phyloP scores from a whole-genome alignment of 768 basidiomycete genomes.

The Tricholoma saponaceum region DNA sequence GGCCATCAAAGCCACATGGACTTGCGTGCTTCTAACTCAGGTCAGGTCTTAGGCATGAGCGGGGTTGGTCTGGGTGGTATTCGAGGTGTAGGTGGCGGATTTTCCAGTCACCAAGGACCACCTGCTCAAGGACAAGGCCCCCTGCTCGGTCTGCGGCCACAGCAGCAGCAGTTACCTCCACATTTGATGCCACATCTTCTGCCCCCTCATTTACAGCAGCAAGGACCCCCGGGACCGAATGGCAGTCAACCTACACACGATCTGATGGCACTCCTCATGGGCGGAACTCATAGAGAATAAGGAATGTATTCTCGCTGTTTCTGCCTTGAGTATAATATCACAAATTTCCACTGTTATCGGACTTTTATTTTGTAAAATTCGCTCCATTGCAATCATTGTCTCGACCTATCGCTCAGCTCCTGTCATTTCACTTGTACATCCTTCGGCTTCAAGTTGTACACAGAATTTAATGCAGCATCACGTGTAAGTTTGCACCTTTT shows the following conservation, averaged over 20 bases:
- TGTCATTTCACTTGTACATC: neutral
- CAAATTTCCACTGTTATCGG: neutral
- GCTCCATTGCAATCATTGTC: neutral
- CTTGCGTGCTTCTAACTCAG: conserved; percentile 46
- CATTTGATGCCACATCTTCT: conserved; percentile 46
- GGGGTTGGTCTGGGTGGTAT: conserved; percentile 32
- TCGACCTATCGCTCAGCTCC: neutral
- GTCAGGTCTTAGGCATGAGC: conserved; percentile 47
- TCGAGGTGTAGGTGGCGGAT: conserved; percentile 46
- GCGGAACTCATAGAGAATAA: conserved; percentile 65
- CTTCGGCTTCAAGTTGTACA: neutral
- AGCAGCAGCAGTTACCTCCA: conserved; percentile 56
- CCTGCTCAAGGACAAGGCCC: conserved; percentile 37
- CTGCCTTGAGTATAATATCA: conserved; percentile 1
- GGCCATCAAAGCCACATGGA: conserved; percentile 54
- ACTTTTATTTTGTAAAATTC: conserved; percentile 7
- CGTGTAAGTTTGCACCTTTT: neutral
- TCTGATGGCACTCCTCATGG: conserved; percentile 82
- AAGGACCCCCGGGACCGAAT: conserved; percentile 42
- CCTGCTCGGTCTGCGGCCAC: conserved; percentile 46
- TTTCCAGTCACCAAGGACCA: conserved; percentile 43
- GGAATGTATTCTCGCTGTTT: conserved; percentile 16
- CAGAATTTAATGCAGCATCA: neutral
- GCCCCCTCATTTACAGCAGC: conserved; percentile 61
- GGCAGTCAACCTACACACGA: conserved; percentile 61